Conservation (phyloP, 305 asterid genomes). For the Plantago lanceolata region DNA sequence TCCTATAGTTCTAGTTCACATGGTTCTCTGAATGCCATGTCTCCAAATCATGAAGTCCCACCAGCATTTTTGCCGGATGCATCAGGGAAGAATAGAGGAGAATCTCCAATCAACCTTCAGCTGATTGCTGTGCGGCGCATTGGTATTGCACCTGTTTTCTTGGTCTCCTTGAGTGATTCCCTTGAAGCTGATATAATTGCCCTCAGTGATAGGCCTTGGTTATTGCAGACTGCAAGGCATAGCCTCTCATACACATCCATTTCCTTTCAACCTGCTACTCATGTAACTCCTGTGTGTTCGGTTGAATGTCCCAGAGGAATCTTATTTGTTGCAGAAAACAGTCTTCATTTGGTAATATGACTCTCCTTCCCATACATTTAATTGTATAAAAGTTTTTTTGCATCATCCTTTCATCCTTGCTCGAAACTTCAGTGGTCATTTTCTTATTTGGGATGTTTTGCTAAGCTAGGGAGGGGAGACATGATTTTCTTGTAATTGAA, state of each 20-base stretch:
- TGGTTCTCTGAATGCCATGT: slow-evolving; percentile 27
- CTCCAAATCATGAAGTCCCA: slow-evolving; percentile 37
- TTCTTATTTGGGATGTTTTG: not conserved
- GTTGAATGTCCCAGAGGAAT: slow-evolving; percentile 85
- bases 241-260: slow-evolving; percentile 91
- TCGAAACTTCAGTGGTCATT: not conserved
- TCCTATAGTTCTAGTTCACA: slow-evolving; percentile 40
- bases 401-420: not conserved
- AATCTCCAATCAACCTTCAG: slow-evolving; percentile 61
- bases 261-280: slow-evolving; percentile 92
- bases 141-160: slow-evolving; percentile 89
- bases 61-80: slow-evolving; percentile 31
- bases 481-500: no score
- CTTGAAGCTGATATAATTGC: slow-evolving; percentile 84
- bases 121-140: slow-evolving; percentile 93
- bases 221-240: slow-evolving; percentile 91
- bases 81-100: slow-evolving; percentile 44
- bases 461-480: no score
- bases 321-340: slow-evolving; percentile 87
- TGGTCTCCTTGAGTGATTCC: slow-evolving; percentile 78
- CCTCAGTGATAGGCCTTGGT: slow-evolving; percentile 99
- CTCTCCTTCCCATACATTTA: slow-evolving; percentile 10
- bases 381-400: slow-evolving; percentile 10
- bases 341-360: slow-evolving; percentile 83
- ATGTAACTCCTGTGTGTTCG: slow-evolving; percentile 91